Evolutionary conservation across 2,329 filamentous ascomycete species (phyloP), one percentile per base, ranked within the genome.

Genomic region (Nannizziopsis arthrosporioides): DNA sequence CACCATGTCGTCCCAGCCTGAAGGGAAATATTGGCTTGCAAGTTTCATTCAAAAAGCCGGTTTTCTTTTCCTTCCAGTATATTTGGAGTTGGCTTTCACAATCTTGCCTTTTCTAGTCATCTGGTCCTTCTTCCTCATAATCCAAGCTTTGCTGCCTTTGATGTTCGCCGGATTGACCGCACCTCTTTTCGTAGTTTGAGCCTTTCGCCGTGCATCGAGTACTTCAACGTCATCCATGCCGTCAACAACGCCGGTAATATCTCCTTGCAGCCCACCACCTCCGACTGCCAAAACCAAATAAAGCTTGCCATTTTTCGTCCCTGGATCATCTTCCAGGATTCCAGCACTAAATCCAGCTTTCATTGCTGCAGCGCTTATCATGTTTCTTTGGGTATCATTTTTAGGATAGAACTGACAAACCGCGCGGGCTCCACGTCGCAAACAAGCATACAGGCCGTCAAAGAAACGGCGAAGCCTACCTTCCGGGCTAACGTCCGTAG

Each of bases 371-470:
- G 78, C 76, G 44, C 82, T 86, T 56, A 98, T 94, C 89, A 98
- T 94, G 60, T 77, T 80, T 61, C 89, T 79, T 70, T 98, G 92
- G 53, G 78, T 74, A 57, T 93, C 84, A 64, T 98, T 96, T 70
- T 94, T 94, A 2, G 92, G 92, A 64, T 98, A 98, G 66, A 98
- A 98, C 61, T 98, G 92, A 63, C 89, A 94, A 11, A 96, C 90
- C 0, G 92, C 92, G 34, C 87, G 77, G 1, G 87, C 92, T 5
- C 92, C 92, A 15, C 92, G 74, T 54, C 81, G 80, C 53, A 98
- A 69, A 51, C 81, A 81, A 0, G 87, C 84, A 67, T 96, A 98
- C 1, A 98, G 68, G 0, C 88, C 87, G 59, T 93, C 87, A 66
- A 98, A 98, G 63, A 98, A 98, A 39, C 90, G 74, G 3, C 78